phyloP scores from a whole-genome alignment of 2,329 filamentous ascomycete genomes.

The Cordyceps pruinosa region DNA sequence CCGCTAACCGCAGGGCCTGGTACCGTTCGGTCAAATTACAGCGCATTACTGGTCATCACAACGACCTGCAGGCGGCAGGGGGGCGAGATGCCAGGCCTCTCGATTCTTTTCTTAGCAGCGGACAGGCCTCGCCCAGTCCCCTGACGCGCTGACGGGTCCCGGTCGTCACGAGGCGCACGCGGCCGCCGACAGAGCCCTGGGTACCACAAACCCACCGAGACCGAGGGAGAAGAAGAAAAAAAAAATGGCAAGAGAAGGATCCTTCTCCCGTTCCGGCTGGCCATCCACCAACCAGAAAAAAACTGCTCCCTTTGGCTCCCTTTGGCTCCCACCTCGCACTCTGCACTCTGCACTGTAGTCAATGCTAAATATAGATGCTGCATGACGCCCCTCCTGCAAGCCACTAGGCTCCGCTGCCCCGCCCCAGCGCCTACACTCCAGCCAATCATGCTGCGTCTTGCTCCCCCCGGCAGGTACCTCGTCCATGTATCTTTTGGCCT shows the following conservation, averaged over 20 bases:
- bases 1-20: neutral
- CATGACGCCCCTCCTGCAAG: conserved; percentile 5
- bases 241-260: too few relatives aligned
- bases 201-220: too few relatives aligned
- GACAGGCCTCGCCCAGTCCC: neutral
- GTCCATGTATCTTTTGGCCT: neutral
- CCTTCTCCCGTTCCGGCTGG: too few relatives aligned
- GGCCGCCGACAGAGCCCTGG: neutral
- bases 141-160: neutral
- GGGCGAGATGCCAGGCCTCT: neutral
- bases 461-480: neutral
- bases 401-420: neutral
- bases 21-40: conserved; percentile 11
- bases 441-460: neutral
- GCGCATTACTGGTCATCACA: conserved; percentile 5
- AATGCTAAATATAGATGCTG: conserved; percentile 1
- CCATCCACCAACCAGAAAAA: neutral
- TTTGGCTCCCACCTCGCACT: neutral
- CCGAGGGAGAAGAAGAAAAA: too few relatives aligned
- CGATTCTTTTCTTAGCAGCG: too few relatives aligned
- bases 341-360: neutral
- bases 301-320: too few relatives aligned
- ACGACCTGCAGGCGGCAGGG: neutral
- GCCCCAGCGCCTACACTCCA: neutral
- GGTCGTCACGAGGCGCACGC: neutral